Percentiles rank a stretch among this genome's conserved stretches.
Conservation (phyloP, 352 stramenopile species). For the Blastocystis sp. region DNA sequence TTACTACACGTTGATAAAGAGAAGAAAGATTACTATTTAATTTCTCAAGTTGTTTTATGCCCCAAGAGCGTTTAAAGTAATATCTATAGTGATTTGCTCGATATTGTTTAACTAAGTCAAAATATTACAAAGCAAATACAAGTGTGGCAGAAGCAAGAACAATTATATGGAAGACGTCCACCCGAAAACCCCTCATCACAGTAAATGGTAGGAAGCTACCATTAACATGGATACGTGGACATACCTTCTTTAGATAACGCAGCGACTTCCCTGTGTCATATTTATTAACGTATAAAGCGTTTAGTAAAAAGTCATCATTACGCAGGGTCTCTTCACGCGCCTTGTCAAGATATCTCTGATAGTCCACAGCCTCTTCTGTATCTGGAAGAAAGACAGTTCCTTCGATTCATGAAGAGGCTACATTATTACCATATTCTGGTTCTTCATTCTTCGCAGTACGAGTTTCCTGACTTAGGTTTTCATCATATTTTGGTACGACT, state of each 20-base stretch:
- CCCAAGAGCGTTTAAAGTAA: slow-evolving; percentile 31
- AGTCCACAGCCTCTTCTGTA: background rate
- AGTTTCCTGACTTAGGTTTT: background rate
- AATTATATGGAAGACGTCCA: slow-evolving; percentile 8
- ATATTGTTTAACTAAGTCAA: slow-evolving; percentile 9
- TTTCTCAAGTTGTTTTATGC: slow-evolving; percentile 46
- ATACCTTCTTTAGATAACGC: background rate
- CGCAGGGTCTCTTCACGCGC: background rate
- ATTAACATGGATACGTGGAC: background rate
- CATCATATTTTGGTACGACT: background rate
- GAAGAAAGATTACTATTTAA: background rate
- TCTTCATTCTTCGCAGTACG: background rate
- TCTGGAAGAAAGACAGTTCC: background rate
- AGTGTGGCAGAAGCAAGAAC: slow-evolving; percentile 51
- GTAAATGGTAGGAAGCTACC: background rate
- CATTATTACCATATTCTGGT: background rate
- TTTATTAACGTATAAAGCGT: background rate
- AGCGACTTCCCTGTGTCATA: background rate
- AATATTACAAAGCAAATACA: background rate
- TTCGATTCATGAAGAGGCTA: background rate
- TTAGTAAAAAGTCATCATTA: slow-evolving; percentile 32
- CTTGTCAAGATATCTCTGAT: background rate
- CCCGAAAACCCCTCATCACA: background rate
- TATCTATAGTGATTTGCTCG: slow-evolving; percentile 5
- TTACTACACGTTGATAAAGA: background rate